Evolutionary conservation across 75 land plant genomes (phyloP).

Genomic region (Selaginella moellendorffii): DNA sequence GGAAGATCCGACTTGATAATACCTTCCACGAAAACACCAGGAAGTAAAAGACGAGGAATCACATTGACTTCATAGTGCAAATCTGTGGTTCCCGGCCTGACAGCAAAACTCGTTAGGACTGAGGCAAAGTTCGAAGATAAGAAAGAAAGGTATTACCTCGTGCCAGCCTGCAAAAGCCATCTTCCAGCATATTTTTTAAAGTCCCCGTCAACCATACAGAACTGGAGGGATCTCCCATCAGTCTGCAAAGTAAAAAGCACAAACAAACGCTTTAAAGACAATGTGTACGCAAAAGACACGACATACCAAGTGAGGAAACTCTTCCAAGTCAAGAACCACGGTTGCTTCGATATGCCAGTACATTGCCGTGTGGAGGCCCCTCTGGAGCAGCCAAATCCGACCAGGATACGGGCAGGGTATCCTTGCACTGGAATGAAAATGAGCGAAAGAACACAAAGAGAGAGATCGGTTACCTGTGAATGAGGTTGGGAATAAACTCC

Average conservation of each 20-base stretch:
- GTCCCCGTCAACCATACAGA: constrained; percentile 96
- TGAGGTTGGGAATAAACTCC: constrained; percentile 84
- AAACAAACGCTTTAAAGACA: neutral
- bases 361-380: constrained; percentile 63
- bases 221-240: constrained; percentile 50
- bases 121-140: no score
- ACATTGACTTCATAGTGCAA: constrained; percentile 83
- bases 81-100: constrained; percentile 46
- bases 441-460: neutral
- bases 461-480: constrained; percentile 42
- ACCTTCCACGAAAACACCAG: constrained; percentile 72
- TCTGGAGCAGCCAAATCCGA: constrained; percentile 81
- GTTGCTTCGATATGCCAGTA: constrained; percentile 99
- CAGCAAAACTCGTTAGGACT: neutral
- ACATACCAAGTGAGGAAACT: constrained; percentile 48
- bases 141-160: no score
- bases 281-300: neutral
- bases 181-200: constrained; percentile 90
- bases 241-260: constrained; percentile 10
- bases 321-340: constrained; percentile 80
- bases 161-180: constrained; percentile 62
- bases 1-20: constrained; percentile 90
- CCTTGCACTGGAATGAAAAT: constrained; percentile 36
- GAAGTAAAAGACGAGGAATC: constrained; percentile 72
- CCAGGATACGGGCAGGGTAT: constrained; percentile 82